phyloP scores from a whole-genome alignment of 495 filamentous ascomycete genomes.

The Daldinia concentrica region DNA sequence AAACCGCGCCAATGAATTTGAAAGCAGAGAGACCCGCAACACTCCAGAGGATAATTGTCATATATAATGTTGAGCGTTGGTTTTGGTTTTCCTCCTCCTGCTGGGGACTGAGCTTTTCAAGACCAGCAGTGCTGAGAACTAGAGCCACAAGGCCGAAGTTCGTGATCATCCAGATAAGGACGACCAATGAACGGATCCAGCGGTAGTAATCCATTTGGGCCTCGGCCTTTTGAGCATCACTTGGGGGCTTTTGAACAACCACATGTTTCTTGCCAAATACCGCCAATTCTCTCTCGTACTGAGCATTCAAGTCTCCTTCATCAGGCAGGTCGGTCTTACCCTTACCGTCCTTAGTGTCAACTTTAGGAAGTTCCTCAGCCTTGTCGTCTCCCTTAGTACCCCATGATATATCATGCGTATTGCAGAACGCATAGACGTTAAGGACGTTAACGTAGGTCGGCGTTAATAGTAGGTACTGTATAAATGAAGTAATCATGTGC shows the following conservation, averaged over 20 bases:
- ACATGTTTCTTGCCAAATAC: slow-evolving; percentile 75
- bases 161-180: slow-evolving; percentile 94
- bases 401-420: slow-evolving; percentile 97
- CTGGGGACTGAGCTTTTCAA: slow-evolving; percentile 68
- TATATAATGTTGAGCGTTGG: slow-evolving; percentile 75
- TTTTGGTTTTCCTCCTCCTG: slow-evolving; percentile 57
- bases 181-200: slow-evolving; percentile 89
- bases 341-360: slow-evolving; percentile 89
- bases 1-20: slow-evolving; percentile 89
- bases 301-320: slow-evolving; percentile 80
- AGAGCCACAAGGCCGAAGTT: slow-evolving; percentile 90
- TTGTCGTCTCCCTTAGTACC: slow-evolving; percentile 96
- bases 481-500: slow-evolving; percentile 96
- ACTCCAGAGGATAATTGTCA: slow-evolving; percentile 89
- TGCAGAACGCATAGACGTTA: slow-evolving; percentile 98
- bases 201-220: slow-evolving; percentile 99
- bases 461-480: slow-evolving; percentile 96
- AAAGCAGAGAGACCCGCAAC: slow-evolving; percentile 88
- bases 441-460: slow-evolving; percentile 96
- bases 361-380: slow-evolving; percentile 80
- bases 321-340: slow-evolving; percentile 95
- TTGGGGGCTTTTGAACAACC: slow-evolving; percentile 68
- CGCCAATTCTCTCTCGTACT: slow-evolving; percentile 86
- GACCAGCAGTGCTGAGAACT: slow-evolving; percentile 84
- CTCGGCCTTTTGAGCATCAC: slow-evolving; percentile 69